Base-by-base conservation (phyloP, 176 grass and related monocot genomes). In the Phoenix dactylifera region DNA sequence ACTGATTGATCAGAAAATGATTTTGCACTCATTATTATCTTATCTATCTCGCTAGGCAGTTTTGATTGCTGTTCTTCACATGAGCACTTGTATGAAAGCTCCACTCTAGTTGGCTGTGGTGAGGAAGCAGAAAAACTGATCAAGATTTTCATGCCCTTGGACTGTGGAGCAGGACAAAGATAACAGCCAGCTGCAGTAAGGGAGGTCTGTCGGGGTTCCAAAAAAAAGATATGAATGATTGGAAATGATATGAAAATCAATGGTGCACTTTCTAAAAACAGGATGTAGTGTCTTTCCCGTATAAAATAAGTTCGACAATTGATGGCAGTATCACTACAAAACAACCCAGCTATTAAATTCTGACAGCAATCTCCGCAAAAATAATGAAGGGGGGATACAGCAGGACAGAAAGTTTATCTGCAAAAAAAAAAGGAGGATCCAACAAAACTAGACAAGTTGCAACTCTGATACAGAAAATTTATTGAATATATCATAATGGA, bases 171-270 rank as follows among this genome's bases (percentile, higher is more conserved):
- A 77, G 86, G 77, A 29, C 68, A 87, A 66, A 96, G 77, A 57
- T 77, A 78, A 81, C 91, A 90, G 66, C 91, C 91, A 85, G 91
- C 82, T 58, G 77, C 80, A 24, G 83, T 82, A 56, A 96, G 71
- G 64, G 83, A 88, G 72, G 49, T 89, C 91, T 96, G 86, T 51
- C 77, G 17, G 58, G 51, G 54, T 51, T 16, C 25, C 30, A 39
- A 53, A 54, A 53, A 72, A 52, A 35, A n/a, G 22, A 18, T 14
- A 63, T 54, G 6, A 59, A 51, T 22, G 69, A 29, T 76, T 72
- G 57, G 25, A 60, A 83, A 56, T 44, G 9, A 44, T 44, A 12
- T 44, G 9, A 12, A 44, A 44, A 44, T 12, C 35, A 44, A 12
- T 12, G 35, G 9, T 12, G 35, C 35, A 3, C 35, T 44, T 14